Evolutionary conservation across 495 filamentous ascomycete genomes (phyloP), one percentile per base, ranked within the genome.

Genomic region (Penicillium verhagenii): DNA sequence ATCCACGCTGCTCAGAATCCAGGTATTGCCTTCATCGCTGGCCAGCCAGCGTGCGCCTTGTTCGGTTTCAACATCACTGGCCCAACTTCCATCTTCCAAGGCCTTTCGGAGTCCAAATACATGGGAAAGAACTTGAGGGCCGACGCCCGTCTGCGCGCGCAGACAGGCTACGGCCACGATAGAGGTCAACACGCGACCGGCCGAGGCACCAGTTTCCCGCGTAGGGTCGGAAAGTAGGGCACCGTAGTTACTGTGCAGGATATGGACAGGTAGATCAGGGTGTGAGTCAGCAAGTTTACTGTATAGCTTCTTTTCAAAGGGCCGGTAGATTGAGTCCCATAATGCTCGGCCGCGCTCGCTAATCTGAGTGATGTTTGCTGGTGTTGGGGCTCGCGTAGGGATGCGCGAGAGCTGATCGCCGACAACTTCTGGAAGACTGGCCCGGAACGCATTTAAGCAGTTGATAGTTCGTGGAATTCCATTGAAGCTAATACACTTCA

Each of bases 401-500:
- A 55, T 59, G 21, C 42, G 48, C 8, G 66, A 66, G 40, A 69
- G 58, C 16, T 53, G 35, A 6, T 25, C 24, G n/a, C 24, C 21
- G 44, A 69, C 52, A 8, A 50, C 44, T 2, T 65, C 40, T 0
- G 87, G 85, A 6, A 87, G 76, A 35, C 69, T 71, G 35, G 72
- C 64, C 40, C 74, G 76, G 77, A 92, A 91, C 48, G 82, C 82
- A 59, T 78, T 80, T 0, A 92, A 82, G 57, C 78, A 82, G 76
- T 92, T 92, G 68, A 92, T 92, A 44, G 83, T 88, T 50, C 89
- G 82, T 3, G 89, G 89, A 60, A 92, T 88, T 35, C 89, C 89
- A 70, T 92, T 92, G 78, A 92, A 90, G 40, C 82, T 83, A 65
- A 92, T 91, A 69, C 88, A 91, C 67, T 92, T 92, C 38, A 92